Base-by-base conservation (phyloP, 176 grass and related monocot genomes). In the Zea luxurians region DNA sequence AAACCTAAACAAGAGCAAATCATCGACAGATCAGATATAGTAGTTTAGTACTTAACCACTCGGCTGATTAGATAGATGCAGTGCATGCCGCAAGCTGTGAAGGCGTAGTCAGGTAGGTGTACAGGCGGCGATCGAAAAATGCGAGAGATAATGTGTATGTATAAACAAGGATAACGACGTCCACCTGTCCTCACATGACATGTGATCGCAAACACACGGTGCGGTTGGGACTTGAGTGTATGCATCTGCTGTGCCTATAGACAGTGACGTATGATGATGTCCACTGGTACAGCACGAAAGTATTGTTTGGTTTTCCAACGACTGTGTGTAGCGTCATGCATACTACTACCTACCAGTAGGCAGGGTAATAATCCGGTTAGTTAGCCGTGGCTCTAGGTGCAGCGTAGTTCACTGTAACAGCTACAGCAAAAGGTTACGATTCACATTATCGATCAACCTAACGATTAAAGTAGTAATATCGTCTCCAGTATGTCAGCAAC, bases 101-200 rank as follows among this genome's bases (percentile, higher is more conserved):
- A 48, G 76, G 27, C 41, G 15, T 8, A 58, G 35, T 88, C 64
- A 65, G 64, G 70, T 84, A 71, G 79, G 10, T 75, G 70, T 21
- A 21, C 45, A 43, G 27, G 4, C 12, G 17, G 47, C 16, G 35
- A 27, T 27, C 27, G 27, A 27, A 50, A 53, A 66, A 78, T 66
- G 16, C 4, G 10, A 7, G 8, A 2, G 27, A 27, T 27, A 27
- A 27, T 4, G 38, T 40, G 4, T 40, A 40, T 40, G 2, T 37
- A 50, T 77, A 78, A 65, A 78, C 45, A 65, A 48, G 76, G 55
- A 57, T 21, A 78, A 46, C 72, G 76, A 46, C 72, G 76, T 76
- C 81, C 6, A 16, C 16, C 48, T 18, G 13, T 41, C 37, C 40
- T 79, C 76, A 66, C 68, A 80, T 57, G 53, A 18, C 54, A 58